Evolutionary conservation across 495 filamentous ascomycete genomes (phyloP), one percentile per base, ranked within the genome.

Genomic region (Margaritispora aquatica): DNA sequence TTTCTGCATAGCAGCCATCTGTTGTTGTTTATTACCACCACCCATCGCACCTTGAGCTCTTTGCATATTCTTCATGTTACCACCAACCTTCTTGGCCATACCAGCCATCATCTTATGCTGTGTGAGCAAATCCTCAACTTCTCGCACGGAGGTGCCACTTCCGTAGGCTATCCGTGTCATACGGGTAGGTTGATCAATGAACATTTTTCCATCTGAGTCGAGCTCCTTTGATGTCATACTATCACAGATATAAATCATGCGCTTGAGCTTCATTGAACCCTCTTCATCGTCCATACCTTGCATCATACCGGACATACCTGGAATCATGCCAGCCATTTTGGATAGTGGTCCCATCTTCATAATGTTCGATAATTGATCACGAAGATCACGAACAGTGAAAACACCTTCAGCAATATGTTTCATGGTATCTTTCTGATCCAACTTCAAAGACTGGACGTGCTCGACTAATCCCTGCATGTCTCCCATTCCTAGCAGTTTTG

Each of bases 321-420:
- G 94, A 54, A 99, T 97, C 94, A 99, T 99, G 66, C 92, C 92
- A 0, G 95, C 95, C 80, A 99, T 92, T 73, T 99, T 99, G 34
- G 86, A 91, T 13, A 99, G 74, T 1, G 94, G 94, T 0, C 94
- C 94, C 94, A 99, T 97, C 74, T 99, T 99, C 92, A 97, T 97
- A 70, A 99, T 96, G 57, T 96, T 97, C 38, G 85, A 85, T 26
- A 99, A 83, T 72, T 99, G 95, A 67, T 97, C 94, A 26, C 95
- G 84, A 61, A 99, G 81, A 71, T 99, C 94, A 51, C 94, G 87
- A 50, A 99, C 74, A 0, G 95, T 96, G 75, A 97, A 99, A 61
- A 96, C 91, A 51, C 94, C 94, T 67, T 96, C 92, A 10, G 88
- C 85, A 59, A 99, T 92, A 73, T 99, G 92, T 79, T 97, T 97